These are phyloP conservation scores for Penicillium sp. DNA, from an alignment of 2,329 filamentous ascomycete genomes.

Conservation along the genomic window DNA sequence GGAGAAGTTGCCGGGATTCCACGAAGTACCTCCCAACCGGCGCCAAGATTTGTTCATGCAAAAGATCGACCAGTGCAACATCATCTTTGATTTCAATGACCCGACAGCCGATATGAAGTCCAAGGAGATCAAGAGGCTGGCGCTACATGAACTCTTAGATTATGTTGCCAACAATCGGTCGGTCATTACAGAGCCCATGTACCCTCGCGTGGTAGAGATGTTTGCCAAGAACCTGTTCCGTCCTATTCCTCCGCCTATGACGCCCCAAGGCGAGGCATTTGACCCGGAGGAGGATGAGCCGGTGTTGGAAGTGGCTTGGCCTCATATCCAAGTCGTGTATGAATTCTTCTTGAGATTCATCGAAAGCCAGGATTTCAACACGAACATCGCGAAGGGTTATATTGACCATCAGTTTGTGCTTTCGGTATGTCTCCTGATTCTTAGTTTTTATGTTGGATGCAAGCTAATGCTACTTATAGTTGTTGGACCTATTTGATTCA, in stretches of 20 bases:
- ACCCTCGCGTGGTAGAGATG: conserved; percentile 97
- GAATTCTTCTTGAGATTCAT: conserved; percentile 99
- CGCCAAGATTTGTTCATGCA: conserved; percentile 98
- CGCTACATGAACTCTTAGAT: conserved; percentile 91
- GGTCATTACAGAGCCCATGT: conserved; percentile 99
- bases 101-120: conserved; percentile 98
- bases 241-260: conserved; percentile 94
- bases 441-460: not conserved
- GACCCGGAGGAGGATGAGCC: conserved; percentile 98
- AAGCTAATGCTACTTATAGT: conserved; percentile 42
- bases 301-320: conserved; percentile 96
- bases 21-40: conserved; percentile 92
- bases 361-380: conserved; percentile 99
- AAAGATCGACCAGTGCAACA: conserved; percentile 99
- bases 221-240: conserved; percentile 98
- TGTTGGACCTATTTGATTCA: conserved; percentile 97
- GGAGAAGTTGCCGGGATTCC: conserved; percentile 95
- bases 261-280: conserved; percentile 96
- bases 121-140: conserved; percentile 97
- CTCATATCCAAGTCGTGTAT: conserved; percentile 98
- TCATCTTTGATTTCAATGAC: conserved; percentile 99
- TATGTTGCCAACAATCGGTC: conserved; percentile 98
- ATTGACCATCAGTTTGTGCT: conserved; percentile 98
- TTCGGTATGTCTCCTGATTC: conserved; percentile 48
- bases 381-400: conserved; percentile 97